Evolutionary conservation across 768 basidiomycete genomes (phyloP).

Genomic region (Holtermanniella nyarrowii): DNA sequence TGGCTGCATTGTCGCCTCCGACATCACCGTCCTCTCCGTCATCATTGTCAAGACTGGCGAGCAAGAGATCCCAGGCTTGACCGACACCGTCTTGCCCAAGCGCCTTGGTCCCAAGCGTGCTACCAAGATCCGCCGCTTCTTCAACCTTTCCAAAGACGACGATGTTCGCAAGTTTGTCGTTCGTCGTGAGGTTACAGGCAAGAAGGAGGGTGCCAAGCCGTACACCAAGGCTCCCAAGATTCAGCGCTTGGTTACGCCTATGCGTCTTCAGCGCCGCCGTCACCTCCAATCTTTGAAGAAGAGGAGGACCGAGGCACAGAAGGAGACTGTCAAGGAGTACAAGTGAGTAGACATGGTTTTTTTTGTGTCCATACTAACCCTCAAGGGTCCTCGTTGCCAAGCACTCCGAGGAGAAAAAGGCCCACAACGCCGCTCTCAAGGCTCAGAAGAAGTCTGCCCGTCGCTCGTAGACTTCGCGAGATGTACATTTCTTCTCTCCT

Average conservation of each 20-base stretch:
- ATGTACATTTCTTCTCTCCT: background rate
- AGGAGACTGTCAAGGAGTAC: conserved; percentile 91
- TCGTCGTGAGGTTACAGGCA: conserved; percentile 74
- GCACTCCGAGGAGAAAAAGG: conserved; percentile 87
- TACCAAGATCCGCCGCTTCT: conserved; percentile 93
- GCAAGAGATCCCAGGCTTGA: conserved; percentile 75
- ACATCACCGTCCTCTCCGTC: conserved; percentile 87
- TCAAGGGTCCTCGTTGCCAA: conserved; percentile 63
- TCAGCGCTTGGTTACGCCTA: conserved; percentile 87
- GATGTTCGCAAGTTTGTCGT: conserved; percentile 96
- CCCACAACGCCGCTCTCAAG: conserved; percentile 61
- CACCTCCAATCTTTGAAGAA: conserved; percentile 81
- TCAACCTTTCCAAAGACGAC: conserved; percentile 94
- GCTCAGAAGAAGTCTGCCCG: conserved; percentile 37
- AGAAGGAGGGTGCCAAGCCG: conserved; percentile 78
- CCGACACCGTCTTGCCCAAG: conserved; percentile 86
- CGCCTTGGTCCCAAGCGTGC: conserved; percentile 93
- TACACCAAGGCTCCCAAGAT: conserved; percentile 98
- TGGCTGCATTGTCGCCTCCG: conserved; percentile 93
- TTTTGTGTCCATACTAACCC: conserved; percentile 2
- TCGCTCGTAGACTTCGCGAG: background rate
- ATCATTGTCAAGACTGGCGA: conserved; percentile 97
- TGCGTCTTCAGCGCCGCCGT: conserved; percentile 91
- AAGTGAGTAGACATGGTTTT: conserved; percentile 49
- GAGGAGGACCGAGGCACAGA: conserved; percentile 77